Percentiles rank a stretch among this genome's conserved stretches.
These are phyloP conservation scores for Ceratobasidium sp. DNA, from an alignment of 1,284 basidiomycete species.

Conservation along the genomic window DNA sequence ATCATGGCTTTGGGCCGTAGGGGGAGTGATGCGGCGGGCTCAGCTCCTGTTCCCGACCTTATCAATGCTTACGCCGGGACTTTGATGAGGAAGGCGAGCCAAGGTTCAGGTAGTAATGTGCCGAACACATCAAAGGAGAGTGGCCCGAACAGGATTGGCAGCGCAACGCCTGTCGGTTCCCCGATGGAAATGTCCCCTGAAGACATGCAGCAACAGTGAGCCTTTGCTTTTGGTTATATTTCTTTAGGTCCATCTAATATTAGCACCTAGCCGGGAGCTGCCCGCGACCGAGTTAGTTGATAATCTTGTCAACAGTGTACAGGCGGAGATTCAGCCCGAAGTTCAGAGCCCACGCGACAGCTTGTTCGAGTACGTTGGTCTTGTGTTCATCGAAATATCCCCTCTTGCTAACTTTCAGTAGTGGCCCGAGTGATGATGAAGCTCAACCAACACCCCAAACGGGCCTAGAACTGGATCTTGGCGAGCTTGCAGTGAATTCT, in stretches of 20 bases:
- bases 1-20: constrained; percentile 19
- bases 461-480: constrained; percentile 20
- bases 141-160: background rate
- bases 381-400: background rate
- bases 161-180: constrained; percentile 3
- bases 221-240: background rate
- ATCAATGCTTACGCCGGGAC: background rate
- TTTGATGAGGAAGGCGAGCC: constrained; percentile 33
- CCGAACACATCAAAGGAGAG: background rate
- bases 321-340: constrained; percentile 13
- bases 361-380: constrained; percentile 35
- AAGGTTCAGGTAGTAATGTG: background rate
- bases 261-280: constrained; percentile 1
- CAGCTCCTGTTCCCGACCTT: background rate
- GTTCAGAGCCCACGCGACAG: constrained; percentile 19
- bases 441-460: background rate
- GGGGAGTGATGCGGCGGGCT: background rate
- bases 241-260: background rate
- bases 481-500: background rate
- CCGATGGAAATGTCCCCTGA: constrained; percentile 18
- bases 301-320: constrained; percentile 1
- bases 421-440: constrained; percentile 7
- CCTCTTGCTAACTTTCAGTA: background rate
- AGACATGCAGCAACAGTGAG: background rate
- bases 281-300: background rate